phyloP scores from a whole-genome alignment of 2,329 filamentous ascomycete genomes.

The Ascochyta koolunga region DNA sequence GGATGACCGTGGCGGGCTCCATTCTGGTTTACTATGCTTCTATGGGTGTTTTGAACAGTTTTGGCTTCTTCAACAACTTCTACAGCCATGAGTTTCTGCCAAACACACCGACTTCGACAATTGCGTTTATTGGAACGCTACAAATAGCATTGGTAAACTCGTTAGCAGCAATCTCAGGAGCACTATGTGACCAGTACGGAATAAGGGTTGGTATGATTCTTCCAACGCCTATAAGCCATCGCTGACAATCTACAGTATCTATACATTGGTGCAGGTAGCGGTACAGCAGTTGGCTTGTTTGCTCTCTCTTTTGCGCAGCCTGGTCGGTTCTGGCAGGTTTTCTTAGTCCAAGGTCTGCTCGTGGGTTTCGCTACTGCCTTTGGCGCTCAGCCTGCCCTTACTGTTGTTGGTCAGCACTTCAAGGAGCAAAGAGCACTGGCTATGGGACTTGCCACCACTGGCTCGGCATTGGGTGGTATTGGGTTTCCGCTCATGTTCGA shows the following conservation, averaged over 20 bases:
- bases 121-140: conserved; percentile 54
- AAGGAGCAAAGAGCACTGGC: conserved; percentile 49
- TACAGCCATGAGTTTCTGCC: conserved; percentile 48
- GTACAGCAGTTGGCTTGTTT: conserved; percentile 27
- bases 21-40: conserved; percentile 48
- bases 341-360: conserved; percentile 54
- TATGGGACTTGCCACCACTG: conserved; percentile 52
- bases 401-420: conserved; percentile 54
- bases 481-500: conserved; percentile 64
- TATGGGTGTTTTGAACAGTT: conserved; percentile 50
- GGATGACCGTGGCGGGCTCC: conserved; percentile 46
- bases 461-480: conserved; percentile 53
- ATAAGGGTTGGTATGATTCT: conserved; percentile 53
- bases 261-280: conserved; percentile 33
- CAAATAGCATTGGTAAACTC: conserved; percentile 56
- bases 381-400: conserved; percentile 50
- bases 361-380: conserved; percentile 52
- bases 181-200: conserved; percentile 66
- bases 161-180: conserved; percentile 66
- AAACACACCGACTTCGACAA: conserved; percentile 39
- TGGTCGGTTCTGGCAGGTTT: conserved; percentile 49
- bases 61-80: conserved; percentile 55
- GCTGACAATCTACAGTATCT: conserved; percentile 35
- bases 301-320: conserved; percentile 32
- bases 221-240: conserved; percentile 4